A percentile compares a stretch with the other conserved stretches of the same genome.
These are phyloP conservation scores for Pseudomassariella vexata DNA, from an alignment of 2,329 filamentous ascomycete genomes.

Conservation along the genomic window DNA sequence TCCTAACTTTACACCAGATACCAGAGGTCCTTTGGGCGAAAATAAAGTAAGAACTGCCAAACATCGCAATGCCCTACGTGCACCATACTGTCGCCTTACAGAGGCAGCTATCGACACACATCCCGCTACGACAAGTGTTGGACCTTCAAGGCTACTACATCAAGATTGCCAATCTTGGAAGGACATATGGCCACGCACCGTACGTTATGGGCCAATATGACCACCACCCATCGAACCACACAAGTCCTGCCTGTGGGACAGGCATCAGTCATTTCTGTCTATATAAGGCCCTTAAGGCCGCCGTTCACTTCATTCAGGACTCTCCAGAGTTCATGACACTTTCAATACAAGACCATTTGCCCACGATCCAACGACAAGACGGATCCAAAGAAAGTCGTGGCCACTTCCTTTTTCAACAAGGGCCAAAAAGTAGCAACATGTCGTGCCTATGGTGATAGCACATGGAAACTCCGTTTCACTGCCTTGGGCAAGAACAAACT, in stretches of 20 bases:
- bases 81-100: not conserved
- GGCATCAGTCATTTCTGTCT: no score
- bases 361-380: no score
- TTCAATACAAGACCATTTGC: no score
- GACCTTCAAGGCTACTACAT: no score
- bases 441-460: constrained; percentile 7
- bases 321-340: no score
- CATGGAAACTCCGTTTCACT: constrained; percentile 5
- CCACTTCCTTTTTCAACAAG: constrained; percentile 5
- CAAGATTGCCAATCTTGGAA: no score
- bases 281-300: no score
- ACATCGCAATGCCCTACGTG: not conserved
- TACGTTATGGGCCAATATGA: no score
- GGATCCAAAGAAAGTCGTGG: constrained; percentile 6
- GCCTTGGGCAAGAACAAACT: constrained; percentile 1
- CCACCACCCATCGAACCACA: no score
- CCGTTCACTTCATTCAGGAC: no score
- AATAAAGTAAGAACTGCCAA: not conserved
- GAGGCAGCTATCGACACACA: constrained; percentile 5
- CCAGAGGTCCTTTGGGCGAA: not conserved
- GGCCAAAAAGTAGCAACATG: constrained; percentile 4
- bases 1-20: constrained; percentile 1
- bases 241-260: no score
- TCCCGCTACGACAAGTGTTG: constrained; percentile 6
- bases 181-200: no score